phyloP scores from a whole-genome alignment of 768 basidiomycete species.

The Collybiopsis confluens region DNA sequence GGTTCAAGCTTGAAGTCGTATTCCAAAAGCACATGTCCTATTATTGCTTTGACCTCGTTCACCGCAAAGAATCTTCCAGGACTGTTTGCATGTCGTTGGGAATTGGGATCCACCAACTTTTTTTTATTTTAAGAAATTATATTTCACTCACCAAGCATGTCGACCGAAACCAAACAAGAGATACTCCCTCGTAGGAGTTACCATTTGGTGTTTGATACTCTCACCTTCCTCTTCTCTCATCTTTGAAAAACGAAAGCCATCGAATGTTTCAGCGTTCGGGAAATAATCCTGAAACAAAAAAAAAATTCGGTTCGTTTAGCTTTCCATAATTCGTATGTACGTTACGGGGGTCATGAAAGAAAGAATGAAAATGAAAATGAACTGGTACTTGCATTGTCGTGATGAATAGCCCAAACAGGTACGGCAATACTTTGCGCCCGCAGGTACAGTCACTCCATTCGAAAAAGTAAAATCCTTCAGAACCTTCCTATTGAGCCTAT shows the following conservation, averaged over 20 bases:
- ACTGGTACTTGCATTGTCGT: slow-evolving; percentile 25
- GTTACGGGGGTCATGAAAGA: too few relatives aligned
- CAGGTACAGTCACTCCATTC: slow-evolving; percentile 30
- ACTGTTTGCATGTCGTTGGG: neutral
- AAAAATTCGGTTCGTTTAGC: too few relatives aligned
- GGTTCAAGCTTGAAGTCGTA: slow-evolving; percentile 30
- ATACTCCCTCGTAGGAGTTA: neutral
- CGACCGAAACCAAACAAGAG: slow-evolving; percentile 8
- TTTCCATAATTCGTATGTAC: too few relatives aligned
- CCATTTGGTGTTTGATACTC: neutral
- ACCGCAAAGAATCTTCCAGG: slow-evolving; percentile 27
- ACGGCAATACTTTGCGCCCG: slow-evolving; percentile 22
- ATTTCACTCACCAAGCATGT: slow-evolving; percentile 4
- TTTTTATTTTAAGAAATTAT: neutral
- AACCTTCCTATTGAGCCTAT: slow-evolving; percentile 17
- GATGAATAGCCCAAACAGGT: slow-evolving; percentile 17
- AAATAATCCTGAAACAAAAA: neutral
- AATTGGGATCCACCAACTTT: too few relatives aligned
- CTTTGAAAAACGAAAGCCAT: slow-evolving; percentile 12
- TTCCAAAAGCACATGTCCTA: slow-evolving; percentile 23
- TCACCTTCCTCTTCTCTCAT: slow-evolving; percentile 1
- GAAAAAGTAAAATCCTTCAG: slow-evolving; percentile 30
- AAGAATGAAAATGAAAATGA: too few relatives aligned
- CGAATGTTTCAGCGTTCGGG: slow-evolving; percentile 2
- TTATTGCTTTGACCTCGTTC: slow-evolving; percentile 23